Evolutionary conservation across 192 early-diverging fungal species (phyloP), one percentile per base, ranked within the genome.

Genomic region (Coemansia sp.): DNA sequence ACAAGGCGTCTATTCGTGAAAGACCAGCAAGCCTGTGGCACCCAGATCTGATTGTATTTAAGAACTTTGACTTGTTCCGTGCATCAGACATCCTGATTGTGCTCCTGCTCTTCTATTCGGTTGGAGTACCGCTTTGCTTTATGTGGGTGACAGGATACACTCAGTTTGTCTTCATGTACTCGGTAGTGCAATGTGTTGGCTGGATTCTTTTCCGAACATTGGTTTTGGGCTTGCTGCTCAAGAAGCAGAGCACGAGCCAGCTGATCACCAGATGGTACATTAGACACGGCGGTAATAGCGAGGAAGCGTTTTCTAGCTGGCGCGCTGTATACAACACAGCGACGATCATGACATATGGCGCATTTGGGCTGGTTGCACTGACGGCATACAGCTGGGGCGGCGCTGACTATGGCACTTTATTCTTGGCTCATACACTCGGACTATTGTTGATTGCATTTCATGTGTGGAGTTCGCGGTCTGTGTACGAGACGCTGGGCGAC

Each of bases 301-400:
- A 86, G 54, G 95, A 96, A 54, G 94, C 94, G 1, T 98, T 97
- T 77, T 76, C 89, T 49, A 91, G 92, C 78, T 98, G 97, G 97
- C 96, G 96, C 76, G 88, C 90, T 14, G 86, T 98, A 28, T 98
- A 91, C 84, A 98, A 98, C 71, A 79, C 94, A 7, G 88, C 91
- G 0, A 85, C 90, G 31, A 85, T 90, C 18, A 96, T 97, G 94
- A 95, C 90, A 0, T 98, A 95, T 58, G 88, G 90, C 1, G 89
- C 92, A 0, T 96, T 96, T 71, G 80, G 88, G 54, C 74, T 93
- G 54, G 90, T 92, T n/a, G 89, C 88, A 8, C 85, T 88, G 66
- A 84, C 89, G 62, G 83, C 91, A 38, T 98, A 95, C 65, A 83
- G 85, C 48, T 83, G 88, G 59, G 74, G 78, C 58, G 90, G 89